Evolutionary conservation across 1,284 basidiomycete genomes (phyloP), one percentile per base, ranked within the genome.

Genomic region (Fomes fomentarius): DNA sequence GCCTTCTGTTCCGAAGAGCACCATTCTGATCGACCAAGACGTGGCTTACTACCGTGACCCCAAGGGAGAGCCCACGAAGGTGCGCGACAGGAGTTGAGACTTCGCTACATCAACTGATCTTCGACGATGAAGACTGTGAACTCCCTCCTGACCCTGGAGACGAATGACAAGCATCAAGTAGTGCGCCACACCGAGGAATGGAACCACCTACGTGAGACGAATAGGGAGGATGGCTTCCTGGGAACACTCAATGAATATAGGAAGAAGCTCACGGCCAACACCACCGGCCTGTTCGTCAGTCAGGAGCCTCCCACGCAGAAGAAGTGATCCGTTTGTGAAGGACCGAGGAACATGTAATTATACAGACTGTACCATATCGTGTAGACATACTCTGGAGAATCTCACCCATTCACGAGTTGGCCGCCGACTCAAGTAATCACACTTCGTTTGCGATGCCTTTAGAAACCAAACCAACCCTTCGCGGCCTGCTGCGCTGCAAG

Each of bases 391-490:
- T 12, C 17, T 37, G 34, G 7, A 35, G 12, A 34, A 34, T 26
- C n/a, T n/a, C n/a, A 35, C n/a, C 17, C 37, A 25, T 24, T 12
- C 34, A 33, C 31, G 44, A 14, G 30, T 41, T 22, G 40, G 17
- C 40, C 17, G 15, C 2, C 11, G 31, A 14, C 17, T 8, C 39
- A 40, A 7, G 21, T 40, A 21, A 26, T 25, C 3, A 28, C 15
- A 39, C 15, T 17, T 26, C 9, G 46, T 39, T 25, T 22, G n/a
- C 8, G 3, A n/a, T 24, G 3, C 14, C 10, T 11, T 57, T 31
- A 82, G 52, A 83, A 76, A 6, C 78, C 76, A 66, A 88, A 83
- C 84, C 85, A 88, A 19, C 77, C 73, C 69, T 83, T 87, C 19
- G 82, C 76, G 2, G 77, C 76, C 60, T 87, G 83, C 62, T 84